These are phyloP conservation scores for Colletotrichum costaricense DNA, from an alignment of 2,329 filamentous ascomycete species.

Conservation along the genomic window DNA sequence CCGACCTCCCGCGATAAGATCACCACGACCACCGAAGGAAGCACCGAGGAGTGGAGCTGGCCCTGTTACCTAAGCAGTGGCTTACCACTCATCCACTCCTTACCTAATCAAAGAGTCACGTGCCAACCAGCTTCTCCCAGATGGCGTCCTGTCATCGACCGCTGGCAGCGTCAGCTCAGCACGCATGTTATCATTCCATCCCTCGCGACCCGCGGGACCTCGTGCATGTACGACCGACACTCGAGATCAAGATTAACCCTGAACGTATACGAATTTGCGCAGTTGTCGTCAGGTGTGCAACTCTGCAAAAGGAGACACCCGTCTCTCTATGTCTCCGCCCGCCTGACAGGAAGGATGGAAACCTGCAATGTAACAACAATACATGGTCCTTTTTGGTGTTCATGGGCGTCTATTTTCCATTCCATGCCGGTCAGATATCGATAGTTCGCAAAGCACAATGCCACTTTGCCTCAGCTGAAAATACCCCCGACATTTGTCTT, in stretches of 20 bases:
- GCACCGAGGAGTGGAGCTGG: neutral
- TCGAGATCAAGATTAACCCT: neutral
- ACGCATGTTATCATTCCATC: neutral
- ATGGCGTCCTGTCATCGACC: neutral
- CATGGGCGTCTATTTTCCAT: neutral
- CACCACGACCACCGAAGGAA: slow-evolving; percentile 5
- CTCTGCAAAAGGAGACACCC: neutral
- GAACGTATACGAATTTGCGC: neutral
- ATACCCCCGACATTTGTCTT: neutral
- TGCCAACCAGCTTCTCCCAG: neutral
- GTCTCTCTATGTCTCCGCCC: neutral
- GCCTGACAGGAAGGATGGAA: neutral
- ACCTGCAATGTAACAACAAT: neutral
- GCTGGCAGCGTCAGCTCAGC: neutral
- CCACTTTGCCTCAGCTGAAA: neutral
- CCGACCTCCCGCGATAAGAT: slow-evolving; percentile 20
- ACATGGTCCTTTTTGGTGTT: neutral
- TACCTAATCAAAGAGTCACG: neutral
- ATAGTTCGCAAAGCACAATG: neutral
- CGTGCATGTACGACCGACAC: slow-evolving; percentile 1
- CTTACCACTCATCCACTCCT: too few relatives aligned
- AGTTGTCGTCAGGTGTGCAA: neutral
- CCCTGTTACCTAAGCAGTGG: neutral
- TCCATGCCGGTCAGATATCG: neutral
- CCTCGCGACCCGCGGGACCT: slow-evolving; percentile 3